These are phyloP conservation scores for Talaromyces trachyspermus DNA, from an alignment of 495 filamentous ascomycete genomes.

Conservation along the genomic window DNA sequence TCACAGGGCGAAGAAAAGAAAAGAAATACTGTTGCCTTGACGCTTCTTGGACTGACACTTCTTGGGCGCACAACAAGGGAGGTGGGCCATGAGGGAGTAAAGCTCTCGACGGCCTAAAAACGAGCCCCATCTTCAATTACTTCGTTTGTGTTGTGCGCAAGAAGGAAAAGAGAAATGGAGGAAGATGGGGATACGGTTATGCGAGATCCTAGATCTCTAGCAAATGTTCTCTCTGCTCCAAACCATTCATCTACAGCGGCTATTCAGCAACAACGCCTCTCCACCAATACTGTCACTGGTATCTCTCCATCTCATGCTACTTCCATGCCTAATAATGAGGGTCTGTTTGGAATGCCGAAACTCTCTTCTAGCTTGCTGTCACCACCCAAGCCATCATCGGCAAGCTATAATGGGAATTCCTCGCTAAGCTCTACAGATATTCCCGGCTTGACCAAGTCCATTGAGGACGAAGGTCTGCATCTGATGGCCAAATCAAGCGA, in stretches of 20 bases:
- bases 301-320: slow-evolving; percentile 11
- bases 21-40: too few species aligned
- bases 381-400: not conserved
- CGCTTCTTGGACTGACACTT: too few species aligned
- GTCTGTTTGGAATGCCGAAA: not conserved
- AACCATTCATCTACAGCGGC: slow-evolving; percentile 9
- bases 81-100: slow-evolving; percentile 6
- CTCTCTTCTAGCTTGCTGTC: slow-evolving; percentile 3
- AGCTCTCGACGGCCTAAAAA: slow-evolving; percentile 1
- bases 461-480: slow-evolving; percentile 6
- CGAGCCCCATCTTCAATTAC: not conserved
- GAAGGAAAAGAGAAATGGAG: slow-evolving; percentile 17
- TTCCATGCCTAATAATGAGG: slow-evolving; percentile 5
- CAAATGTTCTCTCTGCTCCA: slow-evolving; percentile 13
- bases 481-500: slow-evolving; percentile 13
- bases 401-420: not conserved
- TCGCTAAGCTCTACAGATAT: not conserved
- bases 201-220: slow-evolving; percentile 24
- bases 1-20: too few species aligned
- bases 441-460: slow-evolving; percentile 5
- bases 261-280: slow-evolving; percentile 5
- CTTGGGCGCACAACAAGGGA: not conserved
- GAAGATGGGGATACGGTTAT: slow-evolving; percentile 36
- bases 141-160: not conserved
- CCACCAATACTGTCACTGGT: slow-evolving; percentile 18